Base-by-base conservation (phyloP, 805 yeast genomes). In the Danielia oregonensis region DNA sequence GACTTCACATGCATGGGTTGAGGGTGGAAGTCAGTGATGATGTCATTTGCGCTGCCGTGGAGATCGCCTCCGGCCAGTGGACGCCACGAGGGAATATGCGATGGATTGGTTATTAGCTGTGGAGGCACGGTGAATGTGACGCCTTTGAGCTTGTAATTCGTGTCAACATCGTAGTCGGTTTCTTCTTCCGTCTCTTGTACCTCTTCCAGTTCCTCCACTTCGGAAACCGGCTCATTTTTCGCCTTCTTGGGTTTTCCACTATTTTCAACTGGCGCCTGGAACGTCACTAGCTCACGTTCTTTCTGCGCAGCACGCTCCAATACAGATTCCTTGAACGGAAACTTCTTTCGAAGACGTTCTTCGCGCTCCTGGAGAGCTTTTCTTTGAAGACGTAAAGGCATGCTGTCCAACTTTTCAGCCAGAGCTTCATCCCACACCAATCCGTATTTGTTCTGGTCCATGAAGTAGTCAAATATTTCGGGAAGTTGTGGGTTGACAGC, bases 41-140 rank as follows among this genome's bases (percentile, higher is more conserved):
- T 40, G 4, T 51, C 34, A 9, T 43, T 48, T 2, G 39, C 32
- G 12, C 39, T 50, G 34, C 38, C 37, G 22, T 32, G 39, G 9
- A 47, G 42, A 14, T 46, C 50, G 14, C 37, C 37, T 33, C 53
- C 52, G 3, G 11, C 30, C 24, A 31, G 37, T 17, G 71, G 70
- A 18, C 52, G 51, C 71, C 72, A 66, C 6, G 54, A 36, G 4
- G 71, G 71, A 8, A 67, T 61, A 46, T 67, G 73, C 2, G 71
- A 63, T 4, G 73, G 73, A 42, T 67, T 71, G 0, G 70, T 67
- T 6, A 67, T 54, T 23, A 57, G 40, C 1, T 65, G 63, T 2
- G 61, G 55, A 3, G 66, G 61, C 3, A 67, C 51, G 10, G 64
- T 47, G 37, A 40, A 63, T 33, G 53, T 55, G 24, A 65, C 44